Conservation (phyloP, 345 rosid genomes). For the Bretschneidera sinensis region DNA sequence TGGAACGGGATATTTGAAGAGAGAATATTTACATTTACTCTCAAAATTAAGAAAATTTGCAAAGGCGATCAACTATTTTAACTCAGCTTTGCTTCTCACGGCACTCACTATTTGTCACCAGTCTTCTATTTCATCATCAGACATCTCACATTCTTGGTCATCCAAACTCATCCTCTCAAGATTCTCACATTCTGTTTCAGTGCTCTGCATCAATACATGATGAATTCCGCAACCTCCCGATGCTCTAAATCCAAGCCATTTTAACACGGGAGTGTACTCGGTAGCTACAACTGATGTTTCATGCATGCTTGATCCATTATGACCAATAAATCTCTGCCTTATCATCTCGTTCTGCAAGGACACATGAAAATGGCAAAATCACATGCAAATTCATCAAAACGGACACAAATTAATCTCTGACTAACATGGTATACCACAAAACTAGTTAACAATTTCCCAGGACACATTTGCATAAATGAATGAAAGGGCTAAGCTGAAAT, state of each 20-base stretch:
- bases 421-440: too few relatives aligned
- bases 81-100: background rate
- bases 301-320: constrained; percentile 31
- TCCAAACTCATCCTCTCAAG: constrained; percentile 26
- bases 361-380: constrained; percentile 7
- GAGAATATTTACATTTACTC: constrained; percentile 11
- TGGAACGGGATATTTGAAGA: too few relatives aligned
- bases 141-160: constrained; percentile 30
- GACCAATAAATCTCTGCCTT: constrained; percentile 33
- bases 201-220: constrained; percentile 13
- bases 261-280: constrained; percentile 45
- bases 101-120: constrained; percentile 39
- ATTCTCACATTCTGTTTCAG: constrained; percentile 14
- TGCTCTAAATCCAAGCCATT: constrained; percentile 50
- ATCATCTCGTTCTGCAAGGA: constrained; percentile 43
- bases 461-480: background rate
- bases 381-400: background rate
- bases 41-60: background rate
- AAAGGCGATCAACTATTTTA: background rate
- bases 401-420: too few relatives aligned
- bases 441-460: too few relatives aligned
- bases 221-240: constrained; percentile 22
- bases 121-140: constrained; percentile 80
- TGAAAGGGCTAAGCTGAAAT: constrained; percentile 1
- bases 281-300: constrained; percentile 49